A percentile compares a stretch with the other conserved stretches of the same genome.
These are phyloP conservation scores for Vachellia collinsii DNA, from an alignment of 306 rosid species.

Conservation along the genomic window DNA sequence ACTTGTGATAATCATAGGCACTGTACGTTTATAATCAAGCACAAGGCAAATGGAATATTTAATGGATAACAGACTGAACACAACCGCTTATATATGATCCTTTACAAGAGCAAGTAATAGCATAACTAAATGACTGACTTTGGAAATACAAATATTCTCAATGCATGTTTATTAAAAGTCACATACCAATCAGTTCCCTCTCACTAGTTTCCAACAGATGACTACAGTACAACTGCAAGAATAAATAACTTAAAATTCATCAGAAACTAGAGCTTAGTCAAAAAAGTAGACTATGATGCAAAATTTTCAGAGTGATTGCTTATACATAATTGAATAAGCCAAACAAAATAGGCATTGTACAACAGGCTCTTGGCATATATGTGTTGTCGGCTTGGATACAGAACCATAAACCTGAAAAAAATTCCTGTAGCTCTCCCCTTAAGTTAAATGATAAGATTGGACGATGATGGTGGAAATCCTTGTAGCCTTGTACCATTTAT, in stretches of 20 bases:
- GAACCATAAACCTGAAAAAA: constrained; percentile 41
- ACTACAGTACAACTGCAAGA: constrained; percentile 11
- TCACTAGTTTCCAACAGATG: neutral
- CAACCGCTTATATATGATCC: neutral
- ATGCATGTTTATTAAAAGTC: neutral
- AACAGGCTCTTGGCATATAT: constrained; percentile 50
- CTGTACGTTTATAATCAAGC: neutral
- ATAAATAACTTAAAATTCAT: constrained; percentile 17
- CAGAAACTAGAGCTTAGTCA: constrained; percentile 25
- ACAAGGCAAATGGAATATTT: neutral
- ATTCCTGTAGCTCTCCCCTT: constrained; percentile 46
- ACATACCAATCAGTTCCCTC: neutral
- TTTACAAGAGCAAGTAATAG: neutral
- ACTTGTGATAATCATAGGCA: neutral
- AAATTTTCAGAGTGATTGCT: constrained; percentile 56
- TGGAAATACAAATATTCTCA: neutral
- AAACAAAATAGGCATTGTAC: constrained; percentile 56
- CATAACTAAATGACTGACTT: neutral
- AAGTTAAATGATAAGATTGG: constrained; percentile 46
- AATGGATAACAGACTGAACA: neutral
- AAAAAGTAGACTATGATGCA: constrained; percentile 36
- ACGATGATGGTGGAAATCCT: constrained; percentile 36
- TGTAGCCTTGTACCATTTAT: constrained; percentile 44
- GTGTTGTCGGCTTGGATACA: constrained; percentile 53
- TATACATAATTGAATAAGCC: constrained; percentile 58